A percentile compares a stretch with the other conserved stretches of the same genome.
Evolutionary conservation across 306 rosid genomes (phyloP).

Genomic region (Gastrolobium bilobum): DNA sequence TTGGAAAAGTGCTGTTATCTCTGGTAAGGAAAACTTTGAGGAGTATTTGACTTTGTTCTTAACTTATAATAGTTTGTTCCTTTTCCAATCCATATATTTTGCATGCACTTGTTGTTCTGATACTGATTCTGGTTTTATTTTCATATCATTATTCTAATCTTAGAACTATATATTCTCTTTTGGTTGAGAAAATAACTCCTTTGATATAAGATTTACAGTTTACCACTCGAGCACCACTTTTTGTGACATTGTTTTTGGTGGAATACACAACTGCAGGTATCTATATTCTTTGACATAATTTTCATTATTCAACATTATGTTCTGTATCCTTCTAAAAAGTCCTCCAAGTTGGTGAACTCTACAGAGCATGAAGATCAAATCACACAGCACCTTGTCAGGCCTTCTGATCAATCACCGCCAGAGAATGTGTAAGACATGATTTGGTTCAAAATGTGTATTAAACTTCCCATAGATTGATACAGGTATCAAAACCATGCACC

Average conservation of each 20-base stretch:
- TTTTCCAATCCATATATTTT: neutral
- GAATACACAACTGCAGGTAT: constrained; percentile 66
- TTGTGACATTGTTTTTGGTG: constrained; percentile 13
- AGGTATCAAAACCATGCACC: constrained; percentile 23
- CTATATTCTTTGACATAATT: constrained; percentile 76
- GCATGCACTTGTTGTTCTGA: constrained; percentile 8
- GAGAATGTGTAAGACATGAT: constrained; percentile 51
- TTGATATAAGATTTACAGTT: neutral
- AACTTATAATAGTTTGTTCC: constrained; percentile 8
- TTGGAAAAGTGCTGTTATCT: constrained; percentile 88
- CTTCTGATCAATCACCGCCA: constrained; percentile 47
- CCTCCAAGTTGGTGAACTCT: constrained; percentile 31
- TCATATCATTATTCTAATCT: constrained; percentile 19
- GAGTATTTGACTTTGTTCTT: constrained; percentile 20
- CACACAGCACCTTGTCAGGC: constrained; percentile 50
- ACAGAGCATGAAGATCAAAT: constrained; percentile 44
- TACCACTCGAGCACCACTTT: neutral
- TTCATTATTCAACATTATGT: constrained; percentile 62
- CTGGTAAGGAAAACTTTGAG: constrained; percentile 66
- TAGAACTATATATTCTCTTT: constrained; percentile 19
- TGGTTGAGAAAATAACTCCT: neutral
- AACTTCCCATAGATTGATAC: constrained; percentile 8
- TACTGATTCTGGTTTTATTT: constrained; percentile 16
- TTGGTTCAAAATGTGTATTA: constrained; percentile 28
- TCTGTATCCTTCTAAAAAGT: constrained; percentile 43